Evolutionary conservation across 108 stramenopile species (phyloP).

Genomic region (Aureococcus anophagefferens): DNA sequence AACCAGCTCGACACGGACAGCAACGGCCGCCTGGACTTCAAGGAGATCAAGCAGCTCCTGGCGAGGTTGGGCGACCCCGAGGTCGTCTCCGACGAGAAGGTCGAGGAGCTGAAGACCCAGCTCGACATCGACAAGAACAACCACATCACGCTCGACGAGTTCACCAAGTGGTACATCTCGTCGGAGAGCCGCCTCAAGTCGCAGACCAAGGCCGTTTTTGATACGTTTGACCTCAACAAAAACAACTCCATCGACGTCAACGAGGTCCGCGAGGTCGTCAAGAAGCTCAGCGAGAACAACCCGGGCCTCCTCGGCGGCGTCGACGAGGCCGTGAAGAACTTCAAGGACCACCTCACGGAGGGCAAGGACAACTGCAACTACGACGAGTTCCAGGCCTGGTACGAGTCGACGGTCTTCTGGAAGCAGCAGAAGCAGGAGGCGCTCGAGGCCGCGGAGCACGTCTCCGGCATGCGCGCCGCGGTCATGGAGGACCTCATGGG

Average conservation of each 20-base stretch:
- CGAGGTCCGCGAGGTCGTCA: constrained; percentile 51
- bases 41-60: constrained; percentile 57
- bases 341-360: no score
- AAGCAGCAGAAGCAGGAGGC: no score
- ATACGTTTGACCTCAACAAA: constrained; percentile 56
- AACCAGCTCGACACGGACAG: constrained; percentile 51
- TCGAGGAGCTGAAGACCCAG: constrained; percentile 1
- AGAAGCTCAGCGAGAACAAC: constrained; percentile 23
- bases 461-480: no score
- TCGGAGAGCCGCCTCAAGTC: constrained; percentile 52
- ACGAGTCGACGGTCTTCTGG: no score
- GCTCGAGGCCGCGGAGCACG: no score
- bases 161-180: constrained; percentile 58
- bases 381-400: no score
- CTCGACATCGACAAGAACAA: constrained; percentile 2
- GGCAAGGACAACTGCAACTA: no score
- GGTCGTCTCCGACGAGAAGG: constrained; percentile 29
- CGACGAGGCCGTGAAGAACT: no score
- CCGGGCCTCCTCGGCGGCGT: no score
- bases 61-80: constrained; percentile 43
- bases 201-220: constrained; percentile 45
- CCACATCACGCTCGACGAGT: constrained; percentile 1
- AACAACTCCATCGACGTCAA: constrained; percentile 51
- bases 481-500: no score
- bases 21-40: constrained; percentile 51